Base-by-base conservation (phyloP, 2,329 filamentous ascomycete genomes). In the Aspergillus neotritici region DNA sequence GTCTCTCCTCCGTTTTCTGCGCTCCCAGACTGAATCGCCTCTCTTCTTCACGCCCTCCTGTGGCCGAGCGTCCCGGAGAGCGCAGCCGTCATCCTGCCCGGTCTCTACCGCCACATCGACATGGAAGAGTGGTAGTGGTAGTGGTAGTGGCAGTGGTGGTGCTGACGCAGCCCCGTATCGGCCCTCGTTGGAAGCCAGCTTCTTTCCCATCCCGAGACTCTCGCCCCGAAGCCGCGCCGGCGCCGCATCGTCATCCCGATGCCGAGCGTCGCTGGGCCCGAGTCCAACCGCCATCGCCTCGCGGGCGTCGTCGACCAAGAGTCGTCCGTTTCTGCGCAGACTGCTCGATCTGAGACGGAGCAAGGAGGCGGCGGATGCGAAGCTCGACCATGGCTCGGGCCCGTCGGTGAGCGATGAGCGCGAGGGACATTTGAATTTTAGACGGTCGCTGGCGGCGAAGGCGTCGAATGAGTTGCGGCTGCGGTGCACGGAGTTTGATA, bases 401-500 rank as follows among this genome's bases (percentile, higher is more conserved):
- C 80, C 66, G 34, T 57, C 73, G 50, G 64, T 79, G 68, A 61
- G 79, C 33, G 79, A 86, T 39, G 80, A 82, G 45, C 75, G 75
- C 32, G 76, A 79, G 36, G 75, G 74, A 4, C 77, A 77, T 57
- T 86, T 86, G 64, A 83, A 75, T 57, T 74, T 83, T 39, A 83
- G 84, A 33, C 79, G 88, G 33, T 79, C 83, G 34, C 74, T 87
- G 57, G 77, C 81, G 40, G 77, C 81, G 36, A 93, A 91, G 67
- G 84, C 87, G 3, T 83, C 85, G 17, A 84, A 91, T 44, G 89
- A 96, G 65, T 80, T 90, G 25, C 83, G 88, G 47, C 73, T 98
- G 53, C 79, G 93, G 41, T 98, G 93, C 63, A 98, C 93, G 1
- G 93, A 98, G 66, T 87, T 97, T 47, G 89, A 97, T 58, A 88